Evolutionary conservation across 2,329 filamentous ascomycete genomes (phyloP), one percentile per base, ranked within the genome.

Genomic region (Diaporthe sp.): DNA sequence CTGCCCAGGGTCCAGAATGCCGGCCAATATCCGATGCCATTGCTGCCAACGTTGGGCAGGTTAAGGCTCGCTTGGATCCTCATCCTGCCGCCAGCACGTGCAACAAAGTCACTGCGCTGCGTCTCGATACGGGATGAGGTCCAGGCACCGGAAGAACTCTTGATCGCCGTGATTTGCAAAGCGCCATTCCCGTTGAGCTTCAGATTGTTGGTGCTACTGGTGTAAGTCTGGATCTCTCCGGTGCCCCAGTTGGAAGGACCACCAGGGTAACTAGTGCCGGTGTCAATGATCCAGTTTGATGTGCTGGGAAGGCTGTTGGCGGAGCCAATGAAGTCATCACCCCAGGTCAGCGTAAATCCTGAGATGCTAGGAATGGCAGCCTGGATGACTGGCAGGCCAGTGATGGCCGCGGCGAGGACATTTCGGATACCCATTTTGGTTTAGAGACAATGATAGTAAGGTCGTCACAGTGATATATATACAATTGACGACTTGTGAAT

Each of bases 1-100:
- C 88, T 83, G 9, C 88, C 88, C 12, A 90, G 82, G 28, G 88
- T 82, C 88, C 88, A 90, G 77, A 89, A 90, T 0, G 88, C 88
- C 0, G 88, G 88, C 88, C 88, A 90, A 33, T 89, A 82, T 33
- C 85, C 83, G 50, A 90, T 81, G 19, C 80, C 80, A 4, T 52
- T 67, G 30, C 45, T 52, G 13, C 64, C 64, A 19, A 67, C 64
- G 19, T 67, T 67, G 30, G 64, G 64, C 22, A 67, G 45, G 22
- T 67, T 67, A 45, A 67, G 64, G 30, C 64, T 67, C 22, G 86
- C 83, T 74, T 89, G 84, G 40, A 86, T 81, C 38, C 83, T 79
- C n/a, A 87, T 87, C 68, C 86, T 80, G 71, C 82, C 83, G 71
- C 87, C 86, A 2, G 81, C 76, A 2, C 76, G 67, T 10, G 76